Evolutionary conservation across 139 green algal genomes (phyloP), one percentile per base, ranked within the genome.

Genomic region (Tetradesmus obliquus): DNA sequence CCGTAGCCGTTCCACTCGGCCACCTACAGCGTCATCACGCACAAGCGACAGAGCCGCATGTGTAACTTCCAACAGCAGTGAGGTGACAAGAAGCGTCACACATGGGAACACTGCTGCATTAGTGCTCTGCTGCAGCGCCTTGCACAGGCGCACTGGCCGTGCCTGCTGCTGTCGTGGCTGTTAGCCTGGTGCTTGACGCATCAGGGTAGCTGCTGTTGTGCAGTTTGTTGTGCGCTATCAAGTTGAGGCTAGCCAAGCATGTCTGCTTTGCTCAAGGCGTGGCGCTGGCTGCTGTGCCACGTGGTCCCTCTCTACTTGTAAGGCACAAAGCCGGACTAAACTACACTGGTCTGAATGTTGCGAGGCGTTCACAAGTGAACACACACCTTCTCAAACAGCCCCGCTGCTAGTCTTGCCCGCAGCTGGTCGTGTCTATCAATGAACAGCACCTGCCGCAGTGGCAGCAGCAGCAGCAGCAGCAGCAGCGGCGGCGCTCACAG

Each of bases 1-100:
- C 92, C 92, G 24, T 90, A 93, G 58, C 93, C 93, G 54, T 94
- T 94, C 93, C 93, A 95, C 57, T 95, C 93, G 20, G 90, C 93
- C 13, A 95, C 80, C 45, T 88, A 84, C 20, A 54, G 53, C 20
- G 0, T 9, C 12, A 81, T 9, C 57, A 79, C 1, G 13, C 15
- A 12, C 4, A 60, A 19, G 22, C 17, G 5, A 79, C 2, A 80
- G n/a, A 45, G n/a, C 72, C 10, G n/a, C 22, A 60, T 10, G 15
- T 76, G 55, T 58, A 19, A 8, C 3, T n/a, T 85, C 8, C 17
- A 17, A 3, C 2, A 8, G 22, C 17, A 82, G 20, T 8, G 22
- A 82, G 3, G 9, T 53, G 5, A n/a, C 32, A 8, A 82, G 8
- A n/a, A 82, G 74, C 20, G 7, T 20, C 22, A 3, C 9, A 8